Evolutionary conservation across 2,329 filamentous ascomycete species (phyloP).

Genomic region (Pseudonectria buxi): DNA sequence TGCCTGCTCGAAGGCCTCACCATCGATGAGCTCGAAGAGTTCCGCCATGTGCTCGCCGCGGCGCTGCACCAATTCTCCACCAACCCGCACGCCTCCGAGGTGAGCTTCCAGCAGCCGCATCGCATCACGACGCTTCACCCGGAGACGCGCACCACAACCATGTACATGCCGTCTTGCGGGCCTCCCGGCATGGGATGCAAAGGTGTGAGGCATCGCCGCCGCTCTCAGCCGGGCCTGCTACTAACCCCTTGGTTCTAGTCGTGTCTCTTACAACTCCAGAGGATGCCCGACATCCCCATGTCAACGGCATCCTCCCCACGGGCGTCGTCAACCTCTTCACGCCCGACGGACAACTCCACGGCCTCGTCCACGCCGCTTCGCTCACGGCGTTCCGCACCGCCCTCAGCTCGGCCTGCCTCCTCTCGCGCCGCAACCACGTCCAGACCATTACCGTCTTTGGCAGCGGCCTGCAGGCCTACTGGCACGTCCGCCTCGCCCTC

Average conservation of each 20-base stretch:
- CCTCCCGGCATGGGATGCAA: slow-evolving; percentile 62
- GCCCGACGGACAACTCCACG: slow-evolving; percentile 54
- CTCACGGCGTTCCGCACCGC: slow-evolving; percentile 78
- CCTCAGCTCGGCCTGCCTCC: slow-evolving; percentile 60
- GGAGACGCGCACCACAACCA: slow-evolving; percentile 48
- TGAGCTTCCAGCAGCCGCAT: slow-evolving; percentile 49
- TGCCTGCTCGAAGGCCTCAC: slow-evolving; percentile 47
- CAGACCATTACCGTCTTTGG: slow-evolving; percentile 80
- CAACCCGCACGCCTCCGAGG: slow-evolving; percentile 37
- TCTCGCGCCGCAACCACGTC: slow-evolving; percentile 59
- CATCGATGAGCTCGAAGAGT: slow-evolving; percentile 43
- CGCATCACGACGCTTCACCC: slow-evolving; percentile 42
- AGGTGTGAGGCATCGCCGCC: slow-evolving; percentile 32
- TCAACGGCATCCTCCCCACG: slow-evolving; percentile 42
- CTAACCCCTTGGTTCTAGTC: no score
- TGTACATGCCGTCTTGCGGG: slow-evolving; percentile 69
- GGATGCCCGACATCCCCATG: slow-evolving; percentile 19
- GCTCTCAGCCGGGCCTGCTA: no score
- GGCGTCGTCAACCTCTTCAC: slow-evolving; percentile 65
- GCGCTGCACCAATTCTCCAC: slow-evolving; percentile 58
- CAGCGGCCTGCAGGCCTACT: slow-evolving; percentile 84
- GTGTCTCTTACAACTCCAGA: slow-evolving; percentile 51
- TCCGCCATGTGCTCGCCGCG: slow-evolving; percentile 41
- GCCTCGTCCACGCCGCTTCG: slow-evolving; percentile 65
- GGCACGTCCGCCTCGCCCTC: slow-evolving; percentile 82